A percentile compares a stretch with the other conserved stretches of the same genome.
These are phyloP conservation scores for Ophiostoma triangulosporum DNA, from an alignment of 2,329 filamentous ascomycete species.

Conservation along the genomic window DNA sequence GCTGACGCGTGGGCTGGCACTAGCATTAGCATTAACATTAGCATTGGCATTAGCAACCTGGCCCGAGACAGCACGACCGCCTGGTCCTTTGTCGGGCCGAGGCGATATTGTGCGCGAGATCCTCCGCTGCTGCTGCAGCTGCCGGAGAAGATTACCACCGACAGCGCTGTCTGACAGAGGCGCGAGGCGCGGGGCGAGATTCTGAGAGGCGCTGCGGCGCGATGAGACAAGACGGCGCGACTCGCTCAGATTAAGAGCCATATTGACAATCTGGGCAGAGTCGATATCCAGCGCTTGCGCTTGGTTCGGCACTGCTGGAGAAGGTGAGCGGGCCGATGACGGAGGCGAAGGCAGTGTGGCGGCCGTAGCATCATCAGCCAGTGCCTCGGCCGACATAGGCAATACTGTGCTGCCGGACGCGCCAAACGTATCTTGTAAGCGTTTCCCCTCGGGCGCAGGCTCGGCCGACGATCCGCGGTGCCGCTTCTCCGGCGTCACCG, in stretches of 20 bases:
- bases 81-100: conserved; percentile 29
- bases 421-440: neutral
- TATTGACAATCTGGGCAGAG: conserved; percentile 79
- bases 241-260: conserved; percentile 81
- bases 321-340: neutral
- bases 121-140: conserved; percentile 58
- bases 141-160: conserved; percentile 49
- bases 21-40: neutral
- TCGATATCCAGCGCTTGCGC: conserved; percentile 46
- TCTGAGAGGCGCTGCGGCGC: conserved; percentile 41
- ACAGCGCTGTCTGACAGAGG: conserved; percentile 38
- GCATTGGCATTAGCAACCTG: neutral
- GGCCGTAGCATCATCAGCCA: conserved; percentile 11
- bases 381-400: neutral
- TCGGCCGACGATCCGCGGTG: neutral
- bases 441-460: neutral
- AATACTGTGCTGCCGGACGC: neutral
- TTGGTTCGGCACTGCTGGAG: neutral
- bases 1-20: conserved; percentile 15
- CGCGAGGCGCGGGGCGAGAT: conserved; percentile 34
- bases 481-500: neutral
- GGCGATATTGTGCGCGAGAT: conserved; percentile 49
- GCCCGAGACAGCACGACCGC: conserved; percentile 15
- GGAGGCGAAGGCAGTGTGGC: conserved; percentile 6
- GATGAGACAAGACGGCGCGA: conserved; percentile 54